These are phyloP conservation scores for Trametes gibbosa DNA, from an alignment of 768 basidiomycete genomes.

Conservation along the genomic window DNA sequence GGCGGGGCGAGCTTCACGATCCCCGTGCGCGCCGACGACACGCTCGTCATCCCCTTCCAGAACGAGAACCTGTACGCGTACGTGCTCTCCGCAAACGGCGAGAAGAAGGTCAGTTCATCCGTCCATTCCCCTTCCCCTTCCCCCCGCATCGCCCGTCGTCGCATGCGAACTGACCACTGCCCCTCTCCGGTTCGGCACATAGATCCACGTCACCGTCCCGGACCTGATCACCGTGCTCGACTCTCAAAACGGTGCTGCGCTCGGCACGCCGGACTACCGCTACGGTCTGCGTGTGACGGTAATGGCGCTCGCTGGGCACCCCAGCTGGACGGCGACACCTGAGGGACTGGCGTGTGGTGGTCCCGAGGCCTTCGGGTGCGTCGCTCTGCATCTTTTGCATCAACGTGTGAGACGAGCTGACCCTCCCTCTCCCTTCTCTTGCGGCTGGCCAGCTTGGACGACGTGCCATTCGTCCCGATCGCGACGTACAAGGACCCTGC, in stretches of 20 bases:
- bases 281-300: conserved; percentile 62
- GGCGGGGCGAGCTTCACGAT: conserved; percentile 9
- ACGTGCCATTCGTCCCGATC: conserved; percentile 16
- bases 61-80: conserved; percentile 60
- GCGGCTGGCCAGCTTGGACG: conserved; percentile 15
- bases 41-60: conserved; percentile 55
- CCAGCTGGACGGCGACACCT: conserved; percentile 52
- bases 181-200: not conserved
- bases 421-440: not conserved
- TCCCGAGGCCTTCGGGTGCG: conserved; percentile 51
- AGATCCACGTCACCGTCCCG: conserved; percentile 57
- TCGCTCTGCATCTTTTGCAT: not conserved
- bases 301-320: conserved; percentile 43
- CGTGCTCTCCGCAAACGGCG: conserved; percentile 28
- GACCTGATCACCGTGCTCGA: conserved; percentile 66
- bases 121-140: not conserved
- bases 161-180: too few relatives aligned
- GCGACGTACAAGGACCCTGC: conserved; percentile 20
- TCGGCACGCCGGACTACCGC: conserved; percentile 60
- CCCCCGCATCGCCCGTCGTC: conserved; percentile 16
- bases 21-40: conserved; percentile 28
- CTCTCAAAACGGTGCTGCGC: conserved; percentile 55
- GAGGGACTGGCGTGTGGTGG: conserved; percentile 51
- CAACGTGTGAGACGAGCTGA: not conserved
- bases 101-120: conserved; percentile 27